phyloP scores from a whole-genome alignment of 352 stramenopile species.

The Phytophthora ohioensis region DNA sequence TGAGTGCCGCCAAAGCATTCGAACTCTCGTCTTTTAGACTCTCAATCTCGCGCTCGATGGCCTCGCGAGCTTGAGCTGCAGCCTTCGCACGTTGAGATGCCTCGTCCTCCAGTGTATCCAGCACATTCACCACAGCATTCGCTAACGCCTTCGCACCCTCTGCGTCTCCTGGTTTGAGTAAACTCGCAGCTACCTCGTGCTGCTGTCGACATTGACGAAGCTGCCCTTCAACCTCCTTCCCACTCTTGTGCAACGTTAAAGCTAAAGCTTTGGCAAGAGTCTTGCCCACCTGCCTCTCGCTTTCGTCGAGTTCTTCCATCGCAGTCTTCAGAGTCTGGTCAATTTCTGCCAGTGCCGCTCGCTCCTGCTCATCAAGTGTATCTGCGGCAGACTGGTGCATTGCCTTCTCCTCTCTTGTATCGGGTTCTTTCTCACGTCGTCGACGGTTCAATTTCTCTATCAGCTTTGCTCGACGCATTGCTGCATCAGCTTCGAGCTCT shows the following conservation, averaged over 20 bases:
- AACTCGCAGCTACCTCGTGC: conserved; percentile 26
- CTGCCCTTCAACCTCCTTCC: conserved; percentile 28
- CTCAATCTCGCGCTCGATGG: conserved; percentile 29
- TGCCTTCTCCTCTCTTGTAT: neutral
- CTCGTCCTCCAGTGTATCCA: conserved; percentile 26
- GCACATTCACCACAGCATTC: conserved; percentile 8
- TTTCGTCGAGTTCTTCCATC: conserved; percentile 17
- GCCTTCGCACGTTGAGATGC: conserved; percentile 8
- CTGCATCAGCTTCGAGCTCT: conserved; percentile 42
- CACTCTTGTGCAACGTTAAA: conserved; percentile 21
- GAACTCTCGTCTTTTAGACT: conserved; percentile 32
- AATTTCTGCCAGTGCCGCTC: conserved; percentile 14
- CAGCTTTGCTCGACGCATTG: conserved; percentile 29
- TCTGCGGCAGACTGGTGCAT: conserved; percentile 1
- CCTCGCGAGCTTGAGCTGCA: conserved; percentile 8
- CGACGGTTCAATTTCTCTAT: conserved; percentile 32
- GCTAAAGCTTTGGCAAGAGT: conserved; percentile 22
- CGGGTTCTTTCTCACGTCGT: conserved; percentile 13
- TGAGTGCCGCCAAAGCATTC: conserved; percentile 20
- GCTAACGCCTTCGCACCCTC: neutral
- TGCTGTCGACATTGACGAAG: conserved; percentile 31
- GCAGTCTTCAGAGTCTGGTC: conserved; percentile 20
- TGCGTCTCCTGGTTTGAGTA: conserved; percentile 25
- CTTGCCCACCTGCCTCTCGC: conserved; percentile 12
- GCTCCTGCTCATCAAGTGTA: conserved; percentile 28